Percentiles rank a stretch among this genome's conserved stretches.
Evolutionary conservation across 257 asterid genomes (phyloP).

Genomic region (Solanum bukasovii): DNA sequence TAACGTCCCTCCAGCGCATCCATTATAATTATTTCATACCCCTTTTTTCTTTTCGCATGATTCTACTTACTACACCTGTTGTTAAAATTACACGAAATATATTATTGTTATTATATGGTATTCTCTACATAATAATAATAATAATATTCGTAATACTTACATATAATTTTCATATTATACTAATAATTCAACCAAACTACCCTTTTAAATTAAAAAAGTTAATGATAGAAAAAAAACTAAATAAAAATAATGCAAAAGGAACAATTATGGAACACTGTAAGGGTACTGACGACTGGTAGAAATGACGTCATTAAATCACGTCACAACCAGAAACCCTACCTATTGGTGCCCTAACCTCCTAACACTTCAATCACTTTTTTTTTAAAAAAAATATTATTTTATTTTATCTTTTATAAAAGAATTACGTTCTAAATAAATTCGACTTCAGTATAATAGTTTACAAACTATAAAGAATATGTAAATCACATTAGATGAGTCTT

Average conservation of each 20-base stretch:
- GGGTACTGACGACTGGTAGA: slow-evolving; percentile 2
- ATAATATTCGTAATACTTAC: background rate
- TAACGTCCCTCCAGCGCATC: background rate
- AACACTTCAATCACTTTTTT: background rate
- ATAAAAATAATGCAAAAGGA: slow-evolving; percentile 10
- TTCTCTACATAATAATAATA: background rate
- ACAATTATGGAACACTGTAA: background rate
- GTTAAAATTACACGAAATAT: background rate
- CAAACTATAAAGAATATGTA: too few relatives aligned
- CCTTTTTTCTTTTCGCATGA: too few relatives aligned
- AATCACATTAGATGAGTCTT: too few relatives aligned
- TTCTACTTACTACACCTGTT: too few relatives aligned
- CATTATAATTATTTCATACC: too few relatives aligned
- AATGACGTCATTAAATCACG: slow-evolving; percentile 7
- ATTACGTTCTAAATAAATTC: background rate
- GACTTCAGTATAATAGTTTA: background rate
- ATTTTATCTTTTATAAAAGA: too few relatives aligned
- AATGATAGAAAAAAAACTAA: background rate
- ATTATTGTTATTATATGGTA: too few relatives aligned
- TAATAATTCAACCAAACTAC: background rate
- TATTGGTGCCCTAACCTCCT: slow-evolving; percentile 20
- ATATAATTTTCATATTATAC: too few relatives aligned
- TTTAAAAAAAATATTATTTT: background rate
- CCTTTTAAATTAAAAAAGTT: background rate
- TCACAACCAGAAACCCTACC: slow-evolving; percentile 13